A percentile compares a stretch with the other conserved stretches of the same genome.
Conservation (phyloP, 169 alveolate species). For the Perkinsus chesapeaki region DNA sequence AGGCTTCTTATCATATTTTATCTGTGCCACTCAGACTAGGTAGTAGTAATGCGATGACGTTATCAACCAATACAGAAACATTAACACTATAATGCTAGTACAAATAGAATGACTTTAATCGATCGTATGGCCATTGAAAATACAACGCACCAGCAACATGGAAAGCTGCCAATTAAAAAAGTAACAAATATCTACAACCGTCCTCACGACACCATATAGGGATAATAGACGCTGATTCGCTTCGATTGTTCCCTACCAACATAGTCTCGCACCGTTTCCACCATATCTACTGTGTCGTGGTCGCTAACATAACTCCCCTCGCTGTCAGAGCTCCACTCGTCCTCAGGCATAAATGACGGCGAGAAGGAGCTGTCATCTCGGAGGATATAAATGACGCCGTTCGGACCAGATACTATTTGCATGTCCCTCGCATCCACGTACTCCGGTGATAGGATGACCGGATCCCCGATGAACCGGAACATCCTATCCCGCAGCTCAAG, state of each 20-base stretch:
- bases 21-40: too few relatives aligned
- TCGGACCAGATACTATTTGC: too few relatives aligned
- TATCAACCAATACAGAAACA: too few relatives aligned
- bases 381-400: too few relatives aligned
- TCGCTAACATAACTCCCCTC: neutral
- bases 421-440: neutral
- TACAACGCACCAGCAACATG: neutral
- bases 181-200: neutral
- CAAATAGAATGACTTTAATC: too few relatives aligned
- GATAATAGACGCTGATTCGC: neutral
- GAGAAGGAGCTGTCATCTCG: too few relatives aligned
- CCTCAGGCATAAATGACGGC: neutral
- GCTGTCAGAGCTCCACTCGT: neutral
- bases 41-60: too few relatives aligned
- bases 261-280: neutral
- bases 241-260: neutral
- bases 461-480: neutral
- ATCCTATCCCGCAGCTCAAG: neutral
- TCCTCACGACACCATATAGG: too few relatives aligned
- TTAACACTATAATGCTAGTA: too few relatives aligned
- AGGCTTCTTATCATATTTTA: too few relatives aligned
- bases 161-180: neutral
- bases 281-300: neutral
- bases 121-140: too few relatives aligned
- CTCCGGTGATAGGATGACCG: neutral